phyloP scores from a whole-genome alignment of 2,329 filamentous ascomycete species.

The Fusarium praegraminearum region DNA sequence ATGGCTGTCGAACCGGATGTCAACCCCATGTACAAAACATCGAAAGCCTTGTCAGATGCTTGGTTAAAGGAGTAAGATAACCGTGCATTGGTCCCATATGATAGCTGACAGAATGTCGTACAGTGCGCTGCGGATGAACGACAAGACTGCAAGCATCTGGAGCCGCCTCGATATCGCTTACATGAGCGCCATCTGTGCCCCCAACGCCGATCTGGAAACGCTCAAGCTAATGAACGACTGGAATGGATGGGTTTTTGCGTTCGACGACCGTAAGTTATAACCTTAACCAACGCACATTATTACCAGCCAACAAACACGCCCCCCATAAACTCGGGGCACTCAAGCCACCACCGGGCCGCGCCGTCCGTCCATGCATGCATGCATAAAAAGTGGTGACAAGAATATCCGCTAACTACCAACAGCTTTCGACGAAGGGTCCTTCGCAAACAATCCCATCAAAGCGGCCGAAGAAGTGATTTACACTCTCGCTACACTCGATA shows the following conservation, averaged over 20 bases:
- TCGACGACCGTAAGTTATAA: constrained; percentile 24
- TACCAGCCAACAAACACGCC: background rate
- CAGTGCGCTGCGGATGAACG: constrained; percentile 25
- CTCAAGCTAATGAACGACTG: constrained; percentile 32
- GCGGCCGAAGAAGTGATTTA: constrained; percentile 33
- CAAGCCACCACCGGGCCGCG: constrained; percentile 14
- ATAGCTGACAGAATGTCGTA: constrained; percentile 9
- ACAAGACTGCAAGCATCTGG: constrained; percentile 25
- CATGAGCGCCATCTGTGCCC: constrained; percentile 31
- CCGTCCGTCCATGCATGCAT: constrained; percentile 10
- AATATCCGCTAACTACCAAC: constrained; percentile 1
- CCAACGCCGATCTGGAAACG: constrained; percentile 26
- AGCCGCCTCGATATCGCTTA: constrained; percentile 23
- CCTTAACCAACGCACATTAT: background rate
- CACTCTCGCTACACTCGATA: constrained; percentile 26
- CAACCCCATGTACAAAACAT: constrained; percentile 27
- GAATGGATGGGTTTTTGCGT: constrained; percentile 33
- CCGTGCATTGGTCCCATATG: background rate
- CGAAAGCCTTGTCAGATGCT: constrained; percentile 22
- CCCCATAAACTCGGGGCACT: background rate
- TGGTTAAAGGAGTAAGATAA: constrained; percentile 27
- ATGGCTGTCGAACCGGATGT: constrained; percentile 26
- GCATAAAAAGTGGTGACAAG: constrained; percentile 20
- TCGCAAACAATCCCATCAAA: constrained; percentile 29
- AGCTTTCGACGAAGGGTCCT: constrained; percentile 29